Base-by-base conservation (phyloP, 1,284 basidiomycete species). In the Moniliella sp. region DNA sequence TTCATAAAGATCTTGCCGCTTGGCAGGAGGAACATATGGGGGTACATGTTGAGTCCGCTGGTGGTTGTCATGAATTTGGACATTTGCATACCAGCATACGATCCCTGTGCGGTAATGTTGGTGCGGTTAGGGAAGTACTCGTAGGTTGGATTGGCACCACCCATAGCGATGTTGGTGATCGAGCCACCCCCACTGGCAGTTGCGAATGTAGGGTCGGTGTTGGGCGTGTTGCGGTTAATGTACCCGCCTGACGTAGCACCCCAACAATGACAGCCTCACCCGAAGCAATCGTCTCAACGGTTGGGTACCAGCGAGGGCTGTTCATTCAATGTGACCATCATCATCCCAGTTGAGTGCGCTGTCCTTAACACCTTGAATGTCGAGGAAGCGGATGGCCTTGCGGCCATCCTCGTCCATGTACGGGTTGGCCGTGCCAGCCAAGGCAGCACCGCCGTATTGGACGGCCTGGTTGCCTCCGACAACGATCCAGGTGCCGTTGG, bases 391-490 rank as follows among this genome's bases (percentile, higher is more conserved):
- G 26, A 61, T 33, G 11, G 55, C 48, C 11, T 42, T 41, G 12
- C 49, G 45, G 14, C 57, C 57, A 18, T 61, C 57, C 17, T 39
- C 37, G 34, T 54, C 51, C 4, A 36, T 7, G 35, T 61, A 61
- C 0, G 36, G 40, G 13, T 26, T 25, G 25, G 35, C 25, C 18
- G 35, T 36, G n/a, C 35, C 21, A 4, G 37, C 32, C 12, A n/a
- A n/a, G n/a, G n/a, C n/a, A 3, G 32, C 39, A 19, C 61, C 61
- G 32, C 55, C 57, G 25, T 48, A 51, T 1, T 44, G 43, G 25
- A 62, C 46, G 28, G 57, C 57, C 35, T 61, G 45, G 39, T 62
- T 61, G 3, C 61, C 61, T 11, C 61, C 60, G 4, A 48, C 52
- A 11, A 61, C 58, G 28, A 60, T 27, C 50, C 56, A 62, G 5